Evolutionary conservation across 2,329 filamentous ascomycete genomes (phyloP), one percentile per base, ranked within the genome.

Genomic region (Cladophialophora immunda): DNA sequence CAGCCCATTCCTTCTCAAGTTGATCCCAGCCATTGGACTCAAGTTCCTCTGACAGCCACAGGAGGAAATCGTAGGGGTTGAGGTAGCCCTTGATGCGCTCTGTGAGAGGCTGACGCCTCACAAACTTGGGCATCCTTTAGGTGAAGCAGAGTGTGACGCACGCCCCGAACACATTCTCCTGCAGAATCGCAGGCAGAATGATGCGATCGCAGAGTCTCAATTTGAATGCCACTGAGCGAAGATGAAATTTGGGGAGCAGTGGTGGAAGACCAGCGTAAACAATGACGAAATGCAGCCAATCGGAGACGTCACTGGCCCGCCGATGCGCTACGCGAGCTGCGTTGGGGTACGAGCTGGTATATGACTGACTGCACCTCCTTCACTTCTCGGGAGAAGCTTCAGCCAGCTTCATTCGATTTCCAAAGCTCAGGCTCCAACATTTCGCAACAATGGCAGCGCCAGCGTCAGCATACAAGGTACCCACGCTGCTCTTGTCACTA

Each of bases 1-100:
- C 87, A 29, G 92, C 91, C 78, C 92, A 90, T 38, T 89, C 81
- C 72, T 92, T 90, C 68, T 89, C 82, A 68, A 87, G 82, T 22
- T 94, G 92, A 73, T 97, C 92, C 89, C 93, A 96, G 73, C 97
- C 92, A 75, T 91, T 90, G 30, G 93, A 93, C 77, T 97, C 94
- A 67, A 99, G 86, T 80, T 97, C 92, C 77, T 98, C 94, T 0
- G 92, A 96, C 1, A 97, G 80, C 91, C 93, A 97, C 19, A 99
- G 87, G 62, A 95, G 81, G 75, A 94, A 92, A 80, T 99, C 95
- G 81, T 92, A 90, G 2, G 92, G 93, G 76, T 98, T 94, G 66
- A 97, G 82, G 78, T 89, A 89, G 64, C 91, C 85, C 76, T 89
- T 88, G 78, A 98, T 86, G 78, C 94, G 92, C 84, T 98, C 91